Evolutionary conservation across 148 eudicot genomes (phyloP), one percentile per base, ranked within the genome.

Genomic region (Nepenthes mirabilis): DNA sequence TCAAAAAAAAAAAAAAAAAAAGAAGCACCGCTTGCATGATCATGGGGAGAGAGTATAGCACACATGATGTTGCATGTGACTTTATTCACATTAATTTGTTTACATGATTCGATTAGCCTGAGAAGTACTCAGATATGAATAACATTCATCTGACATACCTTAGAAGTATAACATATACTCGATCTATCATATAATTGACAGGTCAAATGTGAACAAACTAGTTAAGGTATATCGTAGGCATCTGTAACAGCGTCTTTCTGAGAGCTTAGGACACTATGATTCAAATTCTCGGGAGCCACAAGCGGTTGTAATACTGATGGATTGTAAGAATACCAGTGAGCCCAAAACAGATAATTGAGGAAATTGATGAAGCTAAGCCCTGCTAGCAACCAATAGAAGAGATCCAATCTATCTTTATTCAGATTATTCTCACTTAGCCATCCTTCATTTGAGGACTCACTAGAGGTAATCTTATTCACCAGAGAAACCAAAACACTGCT

Each of bases 311-410:
- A 7, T 13, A 66, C 56, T 36, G 95, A 78, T 40, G 88, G 85
- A 54, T 81, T 84, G 68, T 76, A 74, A 36, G 89, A 69, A 68
- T 69, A 84, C 97, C 97, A 88, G 12, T 60, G 70, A 2, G 94
- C 60, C 87, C 95, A 91, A 60, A 83, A 91, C 13, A 91, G 59
- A 58, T 85, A 91, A 45, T 85, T 75, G 32, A 91, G 34, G 75
- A 85, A 85, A 43, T 91, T 91, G 36, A 80, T 11, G 34, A 88
- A 50, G 54, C 96, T 91, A 2, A 91, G 66, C 13, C 62, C 77
- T 53, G 95, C 97, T 36, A 91, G 65, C 36, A 91, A 36, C 97
- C 97, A 91, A 56, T 91, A 91, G 57, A 91, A 88, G 37, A 83
- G 68, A 34, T 91, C 97, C 45, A 91, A 70, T 64, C 93, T 76